Percentiles rank a stretch among this genome's conserved stretches.
Evolutionary conservation across 768 basidiomycete genomes (phyloP).

Genomic region (Collybia sordida): DNA sequence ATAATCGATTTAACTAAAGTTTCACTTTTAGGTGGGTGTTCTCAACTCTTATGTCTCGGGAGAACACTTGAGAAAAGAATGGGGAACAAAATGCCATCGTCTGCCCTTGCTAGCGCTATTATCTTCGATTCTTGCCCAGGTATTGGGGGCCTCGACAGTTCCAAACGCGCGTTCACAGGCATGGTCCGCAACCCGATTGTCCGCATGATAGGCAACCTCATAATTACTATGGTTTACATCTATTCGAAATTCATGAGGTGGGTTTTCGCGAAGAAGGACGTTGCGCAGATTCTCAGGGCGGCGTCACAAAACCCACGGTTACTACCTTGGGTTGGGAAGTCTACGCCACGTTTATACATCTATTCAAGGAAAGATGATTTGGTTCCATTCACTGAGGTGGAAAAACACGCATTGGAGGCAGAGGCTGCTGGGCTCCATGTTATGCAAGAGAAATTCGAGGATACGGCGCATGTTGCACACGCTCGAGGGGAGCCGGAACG

Average conservation of each 20-base stretch:
- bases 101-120: conserved; percentile 26
- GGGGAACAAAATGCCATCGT: conserved; percentile 8
- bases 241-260: conserved; percentile 15
- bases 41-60: conserved; percentile 34
- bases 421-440: conserved; percentile 29
- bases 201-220: conserved; percentile 15
- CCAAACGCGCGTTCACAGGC: conserved; percentile 30
- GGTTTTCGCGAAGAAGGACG: conserved; percentile 21
- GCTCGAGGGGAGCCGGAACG: conserved; percentile 38
- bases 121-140: conserved; percentile 50
- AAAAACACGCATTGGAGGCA: conserved; percentile 32
- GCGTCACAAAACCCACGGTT: conserved; percentile 25
- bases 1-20: not conserved
- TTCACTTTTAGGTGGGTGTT: conserved; percentile 35
- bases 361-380: conserved; percentile 43
- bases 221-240: conserved; percentile 28
- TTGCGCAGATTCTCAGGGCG: conserved; percentile 24
- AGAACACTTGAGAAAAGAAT: conserved; percentile 23
- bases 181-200: conserved; percentile 29
- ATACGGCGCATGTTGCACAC: conserved; percentile 46
- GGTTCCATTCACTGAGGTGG: conserved; percentile 34
- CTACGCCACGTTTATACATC: conserved; percentile 43
- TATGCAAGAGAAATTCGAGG: conserved; percentile 33
- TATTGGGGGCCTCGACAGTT: conserved; percentile 21
- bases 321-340: conserved; percentile 39